These are phyloP conservation scores for Kurtzmaniella quercitrusa DNA, from an alignment of 1,139 yeast genomes.

Conservation along the genomic window DNA sequence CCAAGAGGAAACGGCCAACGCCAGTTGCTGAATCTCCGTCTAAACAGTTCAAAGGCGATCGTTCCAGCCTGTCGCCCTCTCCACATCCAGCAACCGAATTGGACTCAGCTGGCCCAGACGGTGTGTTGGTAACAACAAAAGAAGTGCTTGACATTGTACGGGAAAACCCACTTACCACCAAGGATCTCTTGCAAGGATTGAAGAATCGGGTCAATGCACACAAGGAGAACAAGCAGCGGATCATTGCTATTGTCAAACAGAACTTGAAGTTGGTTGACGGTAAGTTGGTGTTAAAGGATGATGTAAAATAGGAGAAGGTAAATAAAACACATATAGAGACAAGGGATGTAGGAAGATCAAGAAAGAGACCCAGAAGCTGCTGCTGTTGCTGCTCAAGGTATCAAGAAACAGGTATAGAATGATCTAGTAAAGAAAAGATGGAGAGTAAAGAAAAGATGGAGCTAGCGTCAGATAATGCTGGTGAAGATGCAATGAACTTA, in stretches of 20 bases:
- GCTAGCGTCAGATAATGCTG: too few relatives aligned
- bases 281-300: slow-evolving; percentile 54
- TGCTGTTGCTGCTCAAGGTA: too few relatives aligned
- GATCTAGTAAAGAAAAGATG: too few relatives aligned
- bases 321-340: background rate
- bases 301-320: slow-evolving; percentile 3
- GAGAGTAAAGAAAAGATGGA: too few relatives aligned
- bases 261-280: slow-evolving; percentile 67
- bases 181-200: slow-evolving; percentile 57
- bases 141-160: slow-evolving; percentile 69
- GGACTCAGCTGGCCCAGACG: slow-evolving; percentile 38
- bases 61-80: slow-evolving; percentile 13
- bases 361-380: background rate
- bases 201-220: slow-evolving; percentile 63
- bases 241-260: slow-evolving; percentile 65
- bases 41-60: slow-evolving; percentile 23
- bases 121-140: slow-evolving; percentile 54
- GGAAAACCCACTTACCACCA: slow-evolving; percentile 59
- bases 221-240: slow-evolving; percentile 63
- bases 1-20: slow-evolving; percentile 36
- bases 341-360: slow-evolving; percentile 1
- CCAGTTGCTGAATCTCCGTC: slow-evolving; percentile 18
- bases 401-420: too few relatives aligned
- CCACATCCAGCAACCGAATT: slow-evolving; percentile 20
- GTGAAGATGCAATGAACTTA: too few relatives aligned